phyloP scores from a whole-genome alignment of 2,329 filamentous ascomycete species.

The Epichloe bromicola region DNA sequence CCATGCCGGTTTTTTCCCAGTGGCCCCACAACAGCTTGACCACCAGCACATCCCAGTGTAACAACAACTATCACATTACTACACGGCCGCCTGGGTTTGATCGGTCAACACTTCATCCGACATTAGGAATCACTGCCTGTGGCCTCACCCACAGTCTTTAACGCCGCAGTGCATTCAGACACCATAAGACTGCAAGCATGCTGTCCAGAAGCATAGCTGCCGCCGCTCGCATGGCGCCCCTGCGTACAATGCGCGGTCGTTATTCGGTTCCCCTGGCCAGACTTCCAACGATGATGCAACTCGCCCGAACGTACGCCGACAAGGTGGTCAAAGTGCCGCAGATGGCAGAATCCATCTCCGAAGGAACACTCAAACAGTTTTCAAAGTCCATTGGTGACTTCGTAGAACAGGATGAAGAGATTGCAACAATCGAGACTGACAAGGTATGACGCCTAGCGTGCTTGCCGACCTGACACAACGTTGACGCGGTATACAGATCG shows the following conservation, averaged over 20 bases:
- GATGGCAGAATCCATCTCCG: conserved; percentile 98
- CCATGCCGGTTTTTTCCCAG: not conserved
- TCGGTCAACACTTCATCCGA: too few relatives aligned
- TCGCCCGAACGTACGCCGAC: conserved; percentile 58
- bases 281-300: conserved; percentile 40
- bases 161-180: too few relatives aligned
- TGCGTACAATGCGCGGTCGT: conserved; percentile 22
- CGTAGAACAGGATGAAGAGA: conserved; percentile 92
- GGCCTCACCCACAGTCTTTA: too few relatives aligned
- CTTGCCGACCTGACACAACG: not conserved
- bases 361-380: conserved; percentile 94
- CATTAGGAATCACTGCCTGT: too few relatives aligned
- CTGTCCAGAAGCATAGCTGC: conserved; percentile 30
- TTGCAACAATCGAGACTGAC: conserved; percentile 97
- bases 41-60: too few relatives aligned
- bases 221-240: conserved; percentile 30
- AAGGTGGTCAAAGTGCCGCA: conserved; percentile 84
- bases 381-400: conserved; percentile 85
- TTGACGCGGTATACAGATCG: conserved; percentile 48
- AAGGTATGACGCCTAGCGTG: conserved; percentile 48
- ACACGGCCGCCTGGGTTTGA: too few relatives aligned
- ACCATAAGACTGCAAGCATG: conserved; percentile 18
- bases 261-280: conserved; percentile 18
- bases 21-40: not conserved
- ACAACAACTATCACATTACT: too few relatives aligned